Base-by-base conservation (phyloP, 2,329 filamentous ascomycete genomes). In the Xylaria sp. region DNA sequence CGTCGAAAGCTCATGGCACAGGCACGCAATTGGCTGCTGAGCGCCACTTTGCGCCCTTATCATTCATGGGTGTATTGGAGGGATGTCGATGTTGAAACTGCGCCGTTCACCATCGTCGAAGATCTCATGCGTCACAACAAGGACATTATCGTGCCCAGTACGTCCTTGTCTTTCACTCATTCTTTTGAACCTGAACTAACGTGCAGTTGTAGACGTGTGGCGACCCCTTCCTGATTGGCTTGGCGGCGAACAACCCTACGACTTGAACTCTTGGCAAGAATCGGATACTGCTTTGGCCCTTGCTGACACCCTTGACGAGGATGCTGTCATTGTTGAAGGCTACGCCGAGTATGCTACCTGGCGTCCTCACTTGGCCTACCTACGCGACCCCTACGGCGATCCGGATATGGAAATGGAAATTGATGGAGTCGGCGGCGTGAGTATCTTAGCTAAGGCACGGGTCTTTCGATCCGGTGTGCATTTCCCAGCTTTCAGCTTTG, bases 371-470 rank as follows among this genome's bases (percentile, higher is more conserved):
- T 81, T 99, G 70, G 94, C 94, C 48, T 99, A 99, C 73, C 84
- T 99, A 6, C 89, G 94, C 61, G 94, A 99, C 72, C 94, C 94
- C 1, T 97, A 96, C 70, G 94, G 94, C 46, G 94, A 99, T 71
- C 93, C 93, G 18, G 94, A 99, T 72, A 97, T 97, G 88, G 94
- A 99, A 73, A 97, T 99, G 94, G 94, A 99, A 70, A 93, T 99
- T 68, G 94, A 99, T 68, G 94, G 94, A 66, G 92, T 99, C 52
- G 93, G 94, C 54, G 94, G 94, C 76, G 94, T 99, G 68, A 97
- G 92, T 77, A 99, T 99, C 69, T 76, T 99, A 68, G 93, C 94
- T 51, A 99, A 97, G 76, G 94, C 94, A 1, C 89, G 88, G 68
- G 94, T 99, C 0, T 99, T 99, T 79, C 86, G 94, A 63, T 88